Evolutionary conservation across 2,329 filamentous ascomycete genomes (phyloP), one percentile per base, ranked within the genome.

Genomic region (Parastagonospora nodorum): DNA sequence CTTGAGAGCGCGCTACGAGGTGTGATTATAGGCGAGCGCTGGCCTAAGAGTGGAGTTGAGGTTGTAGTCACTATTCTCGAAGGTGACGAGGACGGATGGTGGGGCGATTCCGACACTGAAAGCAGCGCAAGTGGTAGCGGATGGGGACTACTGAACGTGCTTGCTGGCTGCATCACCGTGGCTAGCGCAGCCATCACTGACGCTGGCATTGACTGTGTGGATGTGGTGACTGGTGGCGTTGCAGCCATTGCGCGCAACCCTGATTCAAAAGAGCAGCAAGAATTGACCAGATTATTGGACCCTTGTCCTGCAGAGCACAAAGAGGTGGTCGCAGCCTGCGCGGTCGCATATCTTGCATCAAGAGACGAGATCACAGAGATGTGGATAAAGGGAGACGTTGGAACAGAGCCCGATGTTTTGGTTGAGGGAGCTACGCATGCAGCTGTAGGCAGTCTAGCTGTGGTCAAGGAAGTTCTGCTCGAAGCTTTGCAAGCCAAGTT

Each of bases 11-110:
- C 94, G 24, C 80, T 99, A 43, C 84, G 92, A 30, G 93, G 93
- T 1, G 89, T 91, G 7, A 86, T 97, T 43, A 93, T 97, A 67
- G 92, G 91, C 11, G 92, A 97, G 71, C 82, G 93, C 50, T 99
- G 93, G 90, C 94, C 94, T n/a, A 99, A 99, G 80, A 96, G 91
- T 72, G 92, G 91, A 38, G 87, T 96, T n/a, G 94, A 99, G 71
- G 87, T 99, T 35, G 88, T 96, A 14, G 86, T 99, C 42, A 97
- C 92, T 0, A 86, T 99, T 42, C 80, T 99, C 14, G 94, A 99
- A 76, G 93, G 91, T 2, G 94, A 97, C 68, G 90, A 97, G 70
- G 88, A 93, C 64, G 78, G 80, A 31, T 86, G 83, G 80, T 85
- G 83, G 81, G 84, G 82, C 4, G 82, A 85, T 68, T 57, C 51